Percentiles rank a stretch among this genome's conserved stretches.
phyloP scores from a whole-genome alignment of 148 eudicot species.

The Rheum nobile region DNA sequence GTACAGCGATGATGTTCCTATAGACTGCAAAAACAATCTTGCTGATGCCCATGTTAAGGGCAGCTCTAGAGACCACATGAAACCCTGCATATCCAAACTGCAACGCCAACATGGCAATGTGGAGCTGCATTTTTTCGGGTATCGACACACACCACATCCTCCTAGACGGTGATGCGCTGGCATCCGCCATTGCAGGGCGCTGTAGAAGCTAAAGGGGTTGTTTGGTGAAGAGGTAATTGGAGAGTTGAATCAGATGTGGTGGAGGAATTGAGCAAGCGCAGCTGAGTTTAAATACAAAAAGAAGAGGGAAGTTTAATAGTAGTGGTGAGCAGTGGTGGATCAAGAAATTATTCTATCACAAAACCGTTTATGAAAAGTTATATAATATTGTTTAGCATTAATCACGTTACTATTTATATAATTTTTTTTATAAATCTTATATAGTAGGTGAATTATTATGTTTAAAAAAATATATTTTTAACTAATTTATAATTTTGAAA shows the following conservation, averaged over 20 bases:
- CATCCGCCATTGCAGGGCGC: constrained; percentile 46
- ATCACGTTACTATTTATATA: too few relatives aligned
- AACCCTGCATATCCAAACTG: constrained; percentile 94
- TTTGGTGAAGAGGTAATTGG: too few relatives aligned
- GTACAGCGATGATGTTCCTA: constrained; percentile 72
- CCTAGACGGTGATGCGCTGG: constrained; percentile 13
- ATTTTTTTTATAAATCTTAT: too few relatives aligned
- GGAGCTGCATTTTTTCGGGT: constrained; percentile 79
- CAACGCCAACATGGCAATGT: constrained; percentile 77
- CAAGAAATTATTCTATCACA: too few relatives aligned
- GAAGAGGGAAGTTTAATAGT: background rate
- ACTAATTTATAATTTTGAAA: too few relatives aligned
- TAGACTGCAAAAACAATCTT: constrained; percentile 88
- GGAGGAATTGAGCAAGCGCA: background rate
- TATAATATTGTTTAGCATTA: too few relatives aligned
- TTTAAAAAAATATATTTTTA: too few relatives aligned
- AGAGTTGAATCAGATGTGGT: too few relatives aligned
- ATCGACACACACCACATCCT: constrained; percentile 47
- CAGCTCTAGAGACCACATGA: constrained; percentile 92
- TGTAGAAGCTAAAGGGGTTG: background rate
- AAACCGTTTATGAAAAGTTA: too few relatives aligned
- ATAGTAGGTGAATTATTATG: too few relatives aligned
- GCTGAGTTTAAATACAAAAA: background rate
- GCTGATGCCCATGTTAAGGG: constrained; percentile 97
- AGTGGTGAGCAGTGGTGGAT: too few relatives aligned